phyloP scores from a whole-genome alignment of 2,329 filamentous ascomycete species.

The Ceratocystis ficicola region DNA sequence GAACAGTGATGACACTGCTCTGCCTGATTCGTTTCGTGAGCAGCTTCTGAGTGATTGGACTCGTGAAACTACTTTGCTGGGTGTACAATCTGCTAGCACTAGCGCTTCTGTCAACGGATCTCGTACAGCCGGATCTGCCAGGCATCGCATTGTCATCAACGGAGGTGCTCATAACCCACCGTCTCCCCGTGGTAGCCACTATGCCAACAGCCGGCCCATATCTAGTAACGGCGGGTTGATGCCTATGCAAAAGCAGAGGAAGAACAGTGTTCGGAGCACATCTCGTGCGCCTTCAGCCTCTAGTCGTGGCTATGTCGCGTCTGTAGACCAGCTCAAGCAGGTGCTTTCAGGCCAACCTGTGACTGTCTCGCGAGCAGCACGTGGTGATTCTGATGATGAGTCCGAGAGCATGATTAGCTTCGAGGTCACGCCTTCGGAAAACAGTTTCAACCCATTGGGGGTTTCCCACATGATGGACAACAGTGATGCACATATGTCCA shows the following conservation, averaged over 20 bases:
- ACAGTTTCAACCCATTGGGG: slow-evolving; percentile 44
- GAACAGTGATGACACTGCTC: slow-evolving; percentile 35
- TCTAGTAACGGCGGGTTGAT: slow-evolving; percentile 33
- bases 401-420: slow-evolving; percentile 62
- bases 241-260: slow-evolving; percentile 37
- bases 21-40: slow-evolving; percentile 57
- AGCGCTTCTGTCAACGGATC: slow-evolving; percentile 67
- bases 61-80: slow-evolving; percentile 57
- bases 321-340: slow-evolving; percentile 52
- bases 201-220: slow-evolving; percentile 38
- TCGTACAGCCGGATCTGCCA: slow-evolving; percentile 44
- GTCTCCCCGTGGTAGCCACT: slow-evolving; percentile 33
- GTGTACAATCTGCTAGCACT: slow-evolving; percentile 56
- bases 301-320: slow-evolving; percentile 42
- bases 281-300: slow-evolving; percentile 37
- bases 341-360: slow-evolving; percentile 43
- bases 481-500: slow-evolving; percentile 18
- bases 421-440: slow-evolving; percentile 54
- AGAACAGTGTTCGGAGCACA: slow-evolving; percentile 43
- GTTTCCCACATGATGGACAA: slow-evolving; percentile 16
- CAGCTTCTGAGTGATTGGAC: slow-evolving; percentile 72
- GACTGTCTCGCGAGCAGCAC: slow-evolving; percentile 30
- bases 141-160: slow-evolving; percentile 49
- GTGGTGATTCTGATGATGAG: slow-evolving; percentile 34
- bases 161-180: slow-evolving; percentile 33